These are phyloP conservation scores for Gracilaria gracilis DNA, from an alignment of 23 red algal species.

Conservation along the genomic window DNA sequence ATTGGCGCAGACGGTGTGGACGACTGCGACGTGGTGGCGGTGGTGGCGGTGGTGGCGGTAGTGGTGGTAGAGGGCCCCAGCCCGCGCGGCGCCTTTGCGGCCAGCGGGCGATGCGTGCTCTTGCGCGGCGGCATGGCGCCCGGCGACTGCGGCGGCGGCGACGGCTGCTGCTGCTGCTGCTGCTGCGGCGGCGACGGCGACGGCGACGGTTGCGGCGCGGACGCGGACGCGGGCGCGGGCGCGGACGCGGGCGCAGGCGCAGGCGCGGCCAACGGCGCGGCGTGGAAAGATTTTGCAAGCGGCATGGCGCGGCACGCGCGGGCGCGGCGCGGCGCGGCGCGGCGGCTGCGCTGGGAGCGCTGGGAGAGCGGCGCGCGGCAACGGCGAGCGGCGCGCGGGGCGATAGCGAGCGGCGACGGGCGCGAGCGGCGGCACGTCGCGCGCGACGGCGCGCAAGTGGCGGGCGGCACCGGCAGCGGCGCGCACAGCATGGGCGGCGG, in stretches of 20 bases:
- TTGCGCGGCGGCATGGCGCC: not conserved
- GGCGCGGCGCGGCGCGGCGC: too few species aligned
- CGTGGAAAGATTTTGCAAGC: not conserved
- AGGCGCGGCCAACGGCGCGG: too few species aligned
- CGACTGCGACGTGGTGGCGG: not conserved
- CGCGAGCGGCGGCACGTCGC: not conserved
- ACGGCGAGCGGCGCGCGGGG: not conserved
- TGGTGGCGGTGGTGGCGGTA: not conserved
- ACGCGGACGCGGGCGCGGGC: too few species aligned
- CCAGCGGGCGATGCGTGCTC: not conserved
- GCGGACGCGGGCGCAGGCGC: too few species aligned
- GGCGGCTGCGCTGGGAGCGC: too few species aligned
- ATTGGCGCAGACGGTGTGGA: not conserved
- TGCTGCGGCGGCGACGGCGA: not conserved
- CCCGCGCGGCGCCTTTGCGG: conserved; percentile 10
- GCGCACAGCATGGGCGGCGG: not conserved
- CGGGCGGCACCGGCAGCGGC: not conserved
- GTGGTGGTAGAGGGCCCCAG: not conserved
- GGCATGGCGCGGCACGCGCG: not conserved
- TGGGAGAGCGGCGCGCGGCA: not conserved
- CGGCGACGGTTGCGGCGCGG: too few species aligned
- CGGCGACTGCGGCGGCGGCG: not conserved
- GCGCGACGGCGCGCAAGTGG: not conserved
- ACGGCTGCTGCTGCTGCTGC: not conserved
- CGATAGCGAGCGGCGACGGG: not conserved